A percentile compares a stretch with the other conserved stretches of the same genome.
phyloP scores from a whole-genome alignment of 2,329 filamentous ascomycete species.

The Blastomyces percursus region DNA sequence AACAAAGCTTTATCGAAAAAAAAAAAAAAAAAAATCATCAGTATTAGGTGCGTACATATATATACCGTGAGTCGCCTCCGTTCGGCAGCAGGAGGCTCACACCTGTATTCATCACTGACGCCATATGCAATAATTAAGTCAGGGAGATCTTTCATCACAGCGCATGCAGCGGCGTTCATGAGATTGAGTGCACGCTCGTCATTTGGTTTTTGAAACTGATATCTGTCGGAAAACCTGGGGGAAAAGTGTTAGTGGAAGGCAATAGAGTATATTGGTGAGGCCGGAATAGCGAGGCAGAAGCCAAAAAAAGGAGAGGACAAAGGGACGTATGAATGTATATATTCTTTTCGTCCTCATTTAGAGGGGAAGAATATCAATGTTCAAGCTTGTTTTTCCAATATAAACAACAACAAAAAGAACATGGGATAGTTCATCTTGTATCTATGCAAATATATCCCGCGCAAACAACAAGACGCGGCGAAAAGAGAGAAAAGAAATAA shows the following conservation, averaged over 20 bases:
- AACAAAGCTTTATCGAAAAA: slow-evolving; percentile 53
- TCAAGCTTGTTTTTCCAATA: background rate
- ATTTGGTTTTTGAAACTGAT: slow-evolving; percentile 85
- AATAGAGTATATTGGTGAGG: background rate
- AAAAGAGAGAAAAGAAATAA: background rate
- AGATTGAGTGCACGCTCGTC: slow-evolving; percentile 76
- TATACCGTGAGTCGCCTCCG: background rate
- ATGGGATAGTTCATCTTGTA: too few species aligned
- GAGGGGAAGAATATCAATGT: background rate
- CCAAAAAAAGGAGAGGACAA: background rate
- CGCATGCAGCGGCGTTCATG: slow-evolving; percentile 87
- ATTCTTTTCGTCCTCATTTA: background rate
- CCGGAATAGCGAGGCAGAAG: background rate
- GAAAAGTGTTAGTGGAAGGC: background rate
- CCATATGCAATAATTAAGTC: slow-evolving; percentile 86
- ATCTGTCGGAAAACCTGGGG: slow-evolving; percentile 64
- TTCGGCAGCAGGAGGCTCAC: background rate
- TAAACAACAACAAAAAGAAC: background rate
- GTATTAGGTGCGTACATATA: background rate
- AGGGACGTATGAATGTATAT: background rate
- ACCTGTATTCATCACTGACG: slow-evolving; percentile 81
- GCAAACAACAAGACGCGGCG: too few species aligned
- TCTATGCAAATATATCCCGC: too few species aligned
- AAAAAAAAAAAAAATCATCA: background rate
- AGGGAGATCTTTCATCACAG: slow-evolving; percentile 69